Conservation (phyloP, 768 basidiomycete species). For the Leucosporidium creatinivorum region DNA sequence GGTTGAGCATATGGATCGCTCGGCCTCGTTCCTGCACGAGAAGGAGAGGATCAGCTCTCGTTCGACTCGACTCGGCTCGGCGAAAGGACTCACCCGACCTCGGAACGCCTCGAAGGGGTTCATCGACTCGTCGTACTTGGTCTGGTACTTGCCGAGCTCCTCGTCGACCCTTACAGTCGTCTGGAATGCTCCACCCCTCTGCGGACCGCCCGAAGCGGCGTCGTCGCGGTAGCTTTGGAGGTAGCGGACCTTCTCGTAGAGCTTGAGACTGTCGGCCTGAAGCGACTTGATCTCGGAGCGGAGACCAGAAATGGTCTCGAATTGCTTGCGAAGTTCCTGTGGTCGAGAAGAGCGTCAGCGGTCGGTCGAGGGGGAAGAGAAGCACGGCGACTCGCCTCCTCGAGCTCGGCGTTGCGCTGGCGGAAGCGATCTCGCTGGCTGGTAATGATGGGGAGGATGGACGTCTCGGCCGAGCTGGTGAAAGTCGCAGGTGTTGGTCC, state of each 20-base stretch:
- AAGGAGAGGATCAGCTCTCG: not conserved
- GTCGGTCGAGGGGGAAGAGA: not conserved
- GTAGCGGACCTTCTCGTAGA: constrained; percentile 98
- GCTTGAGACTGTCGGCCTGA: constrained; percentile 90
- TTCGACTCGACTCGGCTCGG: not conserved
- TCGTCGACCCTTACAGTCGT: constrained; percentile 45
- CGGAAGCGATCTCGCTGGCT: constrained; percentile 96
- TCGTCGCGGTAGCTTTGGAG: constrained; percentile 94
- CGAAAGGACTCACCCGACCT: constrained; percentile 62
- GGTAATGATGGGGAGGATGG: constrained; percentile 96
- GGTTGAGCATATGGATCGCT: constrained; percentile 83
- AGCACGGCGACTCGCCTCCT: constrained; percentile 58
- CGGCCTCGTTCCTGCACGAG: constrained; percentile 76
- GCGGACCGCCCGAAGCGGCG: constrained; percentile 7
- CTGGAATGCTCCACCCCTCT: constrained; percentile 10
- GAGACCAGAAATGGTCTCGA: constrained; percentile 87
- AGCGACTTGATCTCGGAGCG: constrained; percentile 82
- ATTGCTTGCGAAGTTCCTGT: constrained; percentile 90
- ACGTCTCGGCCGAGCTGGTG: constrained; percentile 69
- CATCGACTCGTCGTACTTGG: constrained; percentile 91
- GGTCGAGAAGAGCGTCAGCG: not conserved
- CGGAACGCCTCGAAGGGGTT: constrained; percentile 98
- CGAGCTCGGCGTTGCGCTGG: constrained; percentile 90
- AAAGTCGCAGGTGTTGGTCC: constrained; percentile 59
- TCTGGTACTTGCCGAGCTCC: constrained; percentile 80